These are phyloP conservation scores for Zymoseptoria crescenta DNA, from an alignment of 2,329 filamentous ascomycete genomes.

Conservation along the genomic window DNA sequence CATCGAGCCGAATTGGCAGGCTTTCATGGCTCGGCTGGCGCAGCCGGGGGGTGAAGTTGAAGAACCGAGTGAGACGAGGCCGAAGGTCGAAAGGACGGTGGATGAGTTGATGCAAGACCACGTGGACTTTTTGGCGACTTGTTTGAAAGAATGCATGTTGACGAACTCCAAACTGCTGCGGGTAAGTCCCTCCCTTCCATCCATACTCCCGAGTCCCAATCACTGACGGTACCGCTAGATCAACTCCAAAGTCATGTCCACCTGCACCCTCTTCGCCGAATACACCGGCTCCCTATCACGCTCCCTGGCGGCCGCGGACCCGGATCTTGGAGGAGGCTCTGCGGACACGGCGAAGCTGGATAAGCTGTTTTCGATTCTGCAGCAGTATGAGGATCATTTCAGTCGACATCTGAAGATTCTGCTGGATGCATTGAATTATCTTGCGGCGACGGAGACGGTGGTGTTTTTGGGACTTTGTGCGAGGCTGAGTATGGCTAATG, in stretches of 20 bases:
- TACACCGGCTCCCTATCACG: constrained; percentile 82
- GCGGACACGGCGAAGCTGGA: constrained; percentile 53
- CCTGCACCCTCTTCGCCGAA: constrained; percentile 85
- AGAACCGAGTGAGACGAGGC: constrained; percentile 32
- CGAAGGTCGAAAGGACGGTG: constrained; percentile 59
- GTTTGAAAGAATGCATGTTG: constrained; percentile 97
- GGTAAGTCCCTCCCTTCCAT: constrained; percentile 45
- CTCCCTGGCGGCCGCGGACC: constrained; percentile 75
- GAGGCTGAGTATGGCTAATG: constrained; percentile 70
- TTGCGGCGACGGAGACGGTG: constrained; percentile 93
- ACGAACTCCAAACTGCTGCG: constrained; percentile 91
- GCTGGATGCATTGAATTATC: constrained; percentile 91
- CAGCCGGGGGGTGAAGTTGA: constrained; percentile 42
- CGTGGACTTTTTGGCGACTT: constrained; percentile 95
- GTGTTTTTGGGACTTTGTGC: constrained; percentile 85
- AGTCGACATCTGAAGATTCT: constrained; percentile 85
- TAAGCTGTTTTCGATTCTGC: constrained; percentile 78
- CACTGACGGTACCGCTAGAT: constrained; percentile 51
- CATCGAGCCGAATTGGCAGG: constrained; percentile 95
- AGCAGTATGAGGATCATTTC: constrained; percentile 91
- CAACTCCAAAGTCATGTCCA: constrained; percentile 93
- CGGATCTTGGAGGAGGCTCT: constrained; percentile 50
- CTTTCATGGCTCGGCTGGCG: constrained; percentile 78
- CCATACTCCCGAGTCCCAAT: background rate
- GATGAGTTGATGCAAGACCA: constrained; percentile 99